Conservation (phyloP, 441 rosid genomes). For the Omphalea diandra region DNA sequence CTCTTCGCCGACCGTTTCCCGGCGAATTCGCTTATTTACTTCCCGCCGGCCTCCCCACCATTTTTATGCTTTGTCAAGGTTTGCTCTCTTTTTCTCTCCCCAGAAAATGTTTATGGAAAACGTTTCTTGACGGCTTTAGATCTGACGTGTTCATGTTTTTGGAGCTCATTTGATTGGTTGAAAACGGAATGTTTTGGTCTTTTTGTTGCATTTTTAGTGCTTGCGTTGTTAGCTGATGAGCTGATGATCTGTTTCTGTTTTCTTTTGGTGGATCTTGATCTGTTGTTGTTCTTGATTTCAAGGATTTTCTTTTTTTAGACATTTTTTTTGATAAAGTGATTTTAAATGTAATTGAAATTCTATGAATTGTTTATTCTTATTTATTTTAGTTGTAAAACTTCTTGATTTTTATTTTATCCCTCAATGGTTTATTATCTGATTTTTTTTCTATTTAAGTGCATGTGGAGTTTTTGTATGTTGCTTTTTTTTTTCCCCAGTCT, state of each 20-base stretch:
- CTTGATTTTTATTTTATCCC: not conserved
- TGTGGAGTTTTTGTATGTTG: not conserved
- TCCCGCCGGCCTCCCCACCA: constrained; percentile 23
- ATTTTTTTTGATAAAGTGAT: not conserved
- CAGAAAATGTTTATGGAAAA: not conserved
- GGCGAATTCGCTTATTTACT: constrained; percentile 26
- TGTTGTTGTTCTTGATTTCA: too few species aligned
- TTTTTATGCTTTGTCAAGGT: not conserved
- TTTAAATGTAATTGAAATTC: not conserved
- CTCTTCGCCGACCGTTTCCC: constrained; percentile 30
- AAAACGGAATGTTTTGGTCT: not conserved
- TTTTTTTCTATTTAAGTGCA: not conserved
- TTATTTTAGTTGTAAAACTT: not conserved
- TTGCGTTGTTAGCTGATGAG: not conserved
- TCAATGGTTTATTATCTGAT: not conserved
- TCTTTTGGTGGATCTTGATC: constrained; percentile 18
- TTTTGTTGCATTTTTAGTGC: not conserved
- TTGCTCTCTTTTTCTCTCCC: constrained; percentile 4
- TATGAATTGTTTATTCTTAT: not conserved
- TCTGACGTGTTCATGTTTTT: constrained; percentile 24
- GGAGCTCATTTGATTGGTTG: constrained; percentile 6
- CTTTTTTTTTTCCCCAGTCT: too few species aligned
- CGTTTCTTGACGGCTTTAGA: constrained; percentile 26
- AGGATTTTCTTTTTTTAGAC: not conserved
- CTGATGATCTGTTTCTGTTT: not conserved